phyloP scores from a whole-genome alignment of 139 green algal species.

The Chlorella sp. region DNA sequence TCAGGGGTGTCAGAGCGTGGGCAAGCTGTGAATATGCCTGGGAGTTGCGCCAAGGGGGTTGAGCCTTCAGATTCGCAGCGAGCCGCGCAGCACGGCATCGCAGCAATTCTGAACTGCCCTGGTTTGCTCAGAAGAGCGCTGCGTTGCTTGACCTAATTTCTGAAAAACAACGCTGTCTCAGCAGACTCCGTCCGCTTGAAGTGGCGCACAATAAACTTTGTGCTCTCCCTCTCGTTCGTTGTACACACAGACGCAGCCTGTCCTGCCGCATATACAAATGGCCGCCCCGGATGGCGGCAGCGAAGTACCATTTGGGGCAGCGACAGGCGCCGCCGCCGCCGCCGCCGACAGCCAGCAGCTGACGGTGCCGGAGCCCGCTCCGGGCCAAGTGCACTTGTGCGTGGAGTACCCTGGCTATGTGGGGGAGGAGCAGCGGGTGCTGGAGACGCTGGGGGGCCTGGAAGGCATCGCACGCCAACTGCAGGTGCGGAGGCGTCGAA shows the following conservation, averaged over 20 bases:
- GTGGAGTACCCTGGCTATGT: constrained; percentile 52
- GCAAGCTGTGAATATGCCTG: not conserved
- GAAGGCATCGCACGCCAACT: constrained; percentile 35
- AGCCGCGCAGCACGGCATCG: not conserved
- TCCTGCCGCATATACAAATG: not conserved
- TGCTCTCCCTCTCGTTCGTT: not conserved
- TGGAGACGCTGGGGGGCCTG: constrained; percentile 41
- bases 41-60: not conserved
- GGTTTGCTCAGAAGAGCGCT: not conserved
- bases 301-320: not conserved
- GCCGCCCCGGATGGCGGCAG: not conserved
- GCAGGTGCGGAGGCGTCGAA: not conserved
- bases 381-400: not conserved
- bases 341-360: not conserved
- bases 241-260: not conserved
- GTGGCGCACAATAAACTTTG: too few species aligned
- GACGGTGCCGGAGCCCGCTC: not conserved
- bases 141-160: not conserved
- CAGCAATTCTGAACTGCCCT: not conserved
- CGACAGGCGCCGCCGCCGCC: not conserved
- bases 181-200: too few species aligned
- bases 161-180: not conserved
- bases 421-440: constrained; percentile 13
- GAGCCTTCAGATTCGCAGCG: not conserved
- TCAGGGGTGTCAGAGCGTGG: too few species aligned